Evolutionary conservation across 1,284 basidiomycete genomes (phyloP).

Genomic region (Mycena citricolor): DNA sequence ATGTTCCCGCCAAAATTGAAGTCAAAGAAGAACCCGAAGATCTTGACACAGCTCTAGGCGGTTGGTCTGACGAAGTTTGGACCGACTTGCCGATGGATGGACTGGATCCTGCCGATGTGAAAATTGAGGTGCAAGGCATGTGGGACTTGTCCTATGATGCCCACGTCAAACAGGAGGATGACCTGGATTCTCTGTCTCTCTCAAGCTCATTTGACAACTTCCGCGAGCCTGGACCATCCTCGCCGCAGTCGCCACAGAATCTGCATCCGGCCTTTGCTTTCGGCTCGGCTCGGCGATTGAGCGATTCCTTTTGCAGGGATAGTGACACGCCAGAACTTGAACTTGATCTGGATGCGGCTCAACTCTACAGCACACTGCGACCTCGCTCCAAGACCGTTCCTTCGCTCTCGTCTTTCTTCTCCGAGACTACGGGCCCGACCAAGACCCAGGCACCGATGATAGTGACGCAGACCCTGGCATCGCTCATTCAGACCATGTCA

Average conservation of each 20-base stretch:
- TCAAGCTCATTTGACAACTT: slow-evolving; percentile 25
- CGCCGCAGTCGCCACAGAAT: slow-evolving; percentile 26
- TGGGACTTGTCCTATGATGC: slow-evolving; percentile 50
- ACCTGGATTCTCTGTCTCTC: slow-evolving; percentile 35
- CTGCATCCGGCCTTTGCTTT: slow-evolving; percentile 20
- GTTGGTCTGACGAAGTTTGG: slow-evolving; percentile 59
- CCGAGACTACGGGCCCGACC: slow-evolving; percentile 15
- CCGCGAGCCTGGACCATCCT: slow-evolving; percentile 21
- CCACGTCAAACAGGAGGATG: slow-evolving; percentile 46
- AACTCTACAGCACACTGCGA: slow-evolving; percentile 31
- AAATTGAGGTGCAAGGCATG: slow-evolving; percentile 45
- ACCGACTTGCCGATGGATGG: slow-evolving; percentile 9
- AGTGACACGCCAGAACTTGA: slow-evolving; percentile 20
- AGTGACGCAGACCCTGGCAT: slow-evolving; percentile 30
- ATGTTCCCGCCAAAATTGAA: slow-evolving; percentile 32
- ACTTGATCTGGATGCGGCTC: no score
- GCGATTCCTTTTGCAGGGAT: slow-evolving; percentile 18
- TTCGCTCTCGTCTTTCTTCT: slow-evolving; percentile 28
- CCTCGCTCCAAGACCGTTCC: slow-evolving; percentile 37
- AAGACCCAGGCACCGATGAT: slow-evolving; percentile 23
- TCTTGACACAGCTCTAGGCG: slow-evolving; percentile 60
- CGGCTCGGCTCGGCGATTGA: slow-evolving; percentile 16
- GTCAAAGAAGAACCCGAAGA: slow-evolving; percentile 64
- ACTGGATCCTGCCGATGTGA: slow-evolving; percentile 30
- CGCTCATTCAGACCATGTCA: slow-evolving; percentile 39